phyloP scores from a whole-genome alignment of 352 stramenopile species.

The Thraustochytrium sp. region DNA sequence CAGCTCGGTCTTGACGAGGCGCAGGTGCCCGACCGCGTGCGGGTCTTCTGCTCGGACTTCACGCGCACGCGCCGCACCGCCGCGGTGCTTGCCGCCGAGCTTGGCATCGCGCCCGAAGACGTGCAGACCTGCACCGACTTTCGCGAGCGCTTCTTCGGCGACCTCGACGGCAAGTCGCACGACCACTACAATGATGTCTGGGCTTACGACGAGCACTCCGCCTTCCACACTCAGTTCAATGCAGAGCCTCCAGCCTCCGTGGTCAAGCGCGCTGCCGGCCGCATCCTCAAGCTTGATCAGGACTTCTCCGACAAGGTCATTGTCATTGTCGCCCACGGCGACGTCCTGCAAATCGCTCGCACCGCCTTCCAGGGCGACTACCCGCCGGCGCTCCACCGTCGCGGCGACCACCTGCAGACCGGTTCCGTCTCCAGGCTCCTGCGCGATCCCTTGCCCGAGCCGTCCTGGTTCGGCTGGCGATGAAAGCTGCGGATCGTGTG shows the following conservation, averaged over 20 bases:
- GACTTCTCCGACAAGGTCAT: constrained; percentile 37
- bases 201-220: constrained; percentile 55
- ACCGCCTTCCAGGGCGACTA: constrained; percentile 52
- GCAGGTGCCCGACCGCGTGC: constrained; percentile 48
- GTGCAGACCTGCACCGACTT: constrained; percentile 54
- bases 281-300: constrained; percentile 54
- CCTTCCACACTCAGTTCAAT: constrained; percentile 52
- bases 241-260: constrained; percentile 58
- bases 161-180: constrained; percentile 56
- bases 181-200: constrained; percentile 59
- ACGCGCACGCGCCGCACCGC: constrained; percentile 58
- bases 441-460: background rate
- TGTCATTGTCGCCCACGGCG: constrained; percentile 61
- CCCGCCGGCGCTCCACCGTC: background rate
- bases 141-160: constrained; percentile 60
- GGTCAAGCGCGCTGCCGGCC: constrained; percentile 52
- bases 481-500: too few relatives aligned
- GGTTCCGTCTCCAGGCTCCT: constrained; percentile 2
- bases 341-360: constrained; percentile 65
- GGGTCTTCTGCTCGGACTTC: constrained; percentile 60
- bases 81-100: constrained; percentile 51
- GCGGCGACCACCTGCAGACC: background rate
- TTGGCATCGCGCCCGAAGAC: constrained; percentile 47
- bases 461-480: too few relatives aligned
- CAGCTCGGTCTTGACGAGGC: background rate